Conservation (phyloP, 495 filamentous ascomycete genomes). For the Aspergillus coremiiformis region DNA sequence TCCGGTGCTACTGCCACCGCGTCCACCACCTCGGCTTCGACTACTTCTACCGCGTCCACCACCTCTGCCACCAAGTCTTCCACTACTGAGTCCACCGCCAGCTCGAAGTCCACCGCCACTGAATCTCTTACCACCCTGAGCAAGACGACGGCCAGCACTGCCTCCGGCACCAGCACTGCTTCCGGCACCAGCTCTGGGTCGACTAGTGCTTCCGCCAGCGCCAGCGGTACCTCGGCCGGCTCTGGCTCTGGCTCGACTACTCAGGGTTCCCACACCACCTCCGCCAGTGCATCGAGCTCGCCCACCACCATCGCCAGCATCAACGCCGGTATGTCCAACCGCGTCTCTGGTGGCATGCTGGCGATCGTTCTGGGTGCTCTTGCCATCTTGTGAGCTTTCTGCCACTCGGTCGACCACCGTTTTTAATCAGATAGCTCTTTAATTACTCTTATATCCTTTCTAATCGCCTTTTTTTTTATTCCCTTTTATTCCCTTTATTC, state of each 20-base stretch:
- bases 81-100: slow-evolving; percentile 39
- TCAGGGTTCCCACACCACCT: slow-evolving; percentile 4
- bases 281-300: slow-evolving; percentile 2
- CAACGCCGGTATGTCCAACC: slow-evolving; percentile 29
- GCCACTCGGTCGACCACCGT: too few relatives aligned
- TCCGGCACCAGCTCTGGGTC: slow-evolving; percentile 9
- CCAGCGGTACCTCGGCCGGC: slow-evolving; percentile 3
- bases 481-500: background rate
- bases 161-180: slow-evolving; percentile 9
- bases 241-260: slow-evolving; percentile 13
- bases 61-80: slow-evolving; percentile 50
- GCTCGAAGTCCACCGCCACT: slow-evolving; percentile 29
- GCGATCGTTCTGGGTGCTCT: slow-evolving; percentile 29
- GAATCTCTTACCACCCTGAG: slow-evolving; percentile 7
- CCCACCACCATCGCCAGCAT: slow-evolving; percentile 14
- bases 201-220: slow-evolving; percentile 7
- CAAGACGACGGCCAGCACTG: slow-evolving; percentile 12
- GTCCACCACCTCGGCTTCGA: slow-evolving; percentile 25
- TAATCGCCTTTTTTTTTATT: slow-evolving; percentile 4
- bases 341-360: slow-evolving; percentile 34
- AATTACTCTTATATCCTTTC: slow-evolving; percentile 3
- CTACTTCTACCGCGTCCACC: too few relatives aligned
- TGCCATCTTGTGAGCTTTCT: slow-evolving; percentile 25
- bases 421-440: slow-evolving; percentile 4
- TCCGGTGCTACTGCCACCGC: slow-evolving; percentile 39